These are phyloP conservation scores for Rosa chinensis DNA, from an alignment of 306 rosid species.

Conservation along the genomic window DNA sequence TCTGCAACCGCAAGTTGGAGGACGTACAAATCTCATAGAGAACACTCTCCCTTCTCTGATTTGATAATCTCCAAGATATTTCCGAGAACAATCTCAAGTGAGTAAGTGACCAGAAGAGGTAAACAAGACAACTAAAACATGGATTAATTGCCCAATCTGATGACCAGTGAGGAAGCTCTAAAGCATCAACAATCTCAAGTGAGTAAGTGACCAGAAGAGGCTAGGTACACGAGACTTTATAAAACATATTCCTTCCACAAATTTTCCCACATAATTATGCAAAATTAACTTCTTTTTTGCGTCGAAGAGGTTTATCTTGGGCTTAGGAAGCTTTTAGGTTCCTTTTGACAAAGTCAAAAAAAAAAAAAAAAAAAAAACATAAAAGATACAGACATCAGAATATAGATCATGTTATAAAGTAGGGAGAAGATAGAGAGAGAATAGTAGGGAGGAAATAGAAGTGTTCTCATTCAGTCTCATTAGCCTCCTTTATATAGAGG, in stretches of 20 bases:
- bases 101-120: too few relatives aligned
- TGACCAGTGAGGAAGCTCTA: background rate
- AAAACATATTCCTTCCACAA: background rate
- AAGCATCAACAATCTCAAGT: background rate
- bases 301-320: too few relatives aligned
- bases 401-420: too few relatives aligned
- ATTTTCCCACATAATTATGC: background rate
- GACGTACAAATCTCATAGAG: slow-evolving; percentile 39
- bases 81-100: slow-evolving; percentile 48
- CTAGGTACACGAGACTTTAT: background rate
- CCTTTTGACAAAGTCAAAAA: too few relatives aligned
- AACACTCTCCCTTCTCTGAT: slow-evolving; percentile 47
- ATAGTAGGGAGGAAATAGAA: too few relatives aligned
- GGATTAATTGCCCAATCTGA: slow-evolving; percentile 65
- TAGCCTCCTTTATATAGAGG: too few relatives aligned
- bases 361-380: background rate
- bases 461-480: too few relatives aligned
- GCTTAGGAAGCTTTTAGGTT: too few relatives aligned
- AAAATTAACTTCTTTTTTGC: background rate
- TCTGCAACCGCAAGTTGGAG: slow-evolving; percentile 61
- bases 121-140: too few relatives aligned
- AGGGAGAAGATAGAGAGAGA: too few relatives aligned
- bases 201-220: background rate
- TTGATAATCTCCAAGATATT: slow-evolving; percentile 59
- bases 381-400: background rate